These are phyloP conservation scores for Colletotrichum nymphaeae DNA, from an alignment of 2,329 filamentous ascomycete species.

Conservation along the genomic window DNA sequence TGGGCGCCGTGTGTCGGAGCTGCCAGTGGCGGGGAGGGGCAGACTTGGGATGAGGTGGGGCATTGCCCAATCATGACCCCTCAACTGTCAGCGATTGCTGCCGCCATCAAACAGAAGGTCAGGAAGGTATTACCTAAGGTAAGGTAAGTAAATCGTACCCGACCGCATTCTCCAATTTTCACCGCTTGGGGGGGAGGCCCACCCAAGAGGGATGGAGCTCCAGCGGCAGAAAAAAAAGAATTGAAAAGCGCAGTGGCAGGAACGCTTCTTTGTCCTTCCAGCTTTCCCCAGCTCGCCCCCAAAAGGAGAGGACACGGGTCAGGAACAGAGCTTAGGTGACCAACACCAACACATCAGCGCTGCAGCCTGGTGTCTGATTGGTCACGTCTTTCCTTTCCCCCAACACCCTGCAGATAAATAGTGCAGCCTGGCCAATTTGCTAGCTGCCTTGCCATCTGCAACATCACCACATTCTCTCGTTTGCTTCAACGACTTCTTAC, in stretches of 20 bases:
- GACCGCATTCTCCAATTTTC: slow-evolving; percentile 12
- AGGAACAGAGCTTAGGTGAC: slow-evolving; percentile 21
- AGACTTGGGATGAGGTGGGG: slow-evolving; percentile 4
- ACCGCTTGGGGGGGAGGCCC: slow-evolving; percentile 22
- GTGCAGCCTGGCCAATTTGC: slow-evolving; percentile 21
- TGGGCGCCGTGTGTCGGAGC: slow-evolving; percentile 28
- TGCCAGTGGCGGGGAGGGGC: slow-evolving; percentile 8
- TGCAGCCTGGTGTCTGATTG: slow-evolving; percentile 34
- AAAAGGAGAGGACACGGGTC: slow-evolving; percentile 38
- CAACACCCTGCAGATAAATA: slow-evolving; percentile 28
- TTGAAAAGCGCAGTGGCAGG: slow-evolving; percentile 31
- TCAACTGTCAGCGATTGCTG: slow-evolving; percentile 18
- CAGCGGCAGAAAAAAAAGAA: slow-evolving; percentile 33
- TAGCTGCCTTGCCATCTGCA: slow-evolving; percentile 21
- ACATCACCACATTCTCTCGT: slow-evolving; percentile 23
- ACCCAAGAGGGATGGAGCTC: background rate
- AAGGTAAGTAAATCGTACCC: background rate
- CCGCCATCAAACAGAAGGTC: background rate
- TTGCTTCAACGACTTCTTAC: slow-evolving; percentile 18
- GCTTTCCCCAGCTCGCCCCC: slow-evolving; percentile 16
- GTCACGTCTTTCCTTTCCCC: slow-evolving; percentile 7
- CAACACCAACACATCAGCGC: slow-evolving; percentile 33
- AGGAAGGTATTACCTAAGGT: too few relatives aligned
- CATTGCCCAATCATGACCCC: slow-evolving; percentile 30
- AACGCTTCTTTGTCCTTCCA: slow-evolving; percentile 20